A percentile compares a stretch with the other conserved stretches of the same genome.
Evolutionary conservation across 495 filamentous ascomycete species (phyloP).

Genomic region (Viridothelium virens): DNA sequence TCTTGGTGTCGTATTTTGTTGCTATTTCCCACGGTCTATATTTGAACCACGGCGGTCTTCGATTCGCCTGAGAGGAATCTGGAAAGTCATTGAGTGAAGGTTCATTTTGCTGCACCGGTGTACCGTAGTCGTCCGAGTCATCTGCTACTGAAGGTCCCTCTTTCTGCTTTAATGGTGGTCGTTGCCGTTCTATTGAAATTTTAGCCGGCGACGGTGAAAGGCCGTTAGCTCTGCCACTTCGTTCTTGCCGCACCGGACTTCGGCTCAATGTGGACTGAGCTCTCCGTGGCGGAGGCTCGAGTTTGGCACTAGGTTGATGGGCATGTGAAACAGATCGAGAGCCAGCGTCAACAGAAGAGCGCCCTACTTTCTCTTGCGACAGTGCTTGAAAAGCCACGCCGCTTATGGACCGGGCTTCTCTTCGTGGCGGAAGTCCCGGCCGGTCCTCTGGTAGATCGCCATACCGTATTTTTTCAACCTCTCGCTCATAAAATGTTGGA

Average conservation of each 20-base stretch:
- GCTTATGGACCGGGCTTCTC: background rate
- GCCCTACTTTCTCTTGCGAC: conserved; percentile 2
- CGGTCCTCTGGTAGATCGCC: conserved; percentile 22
- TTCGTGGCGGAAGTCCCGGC: conserved; percentile 21
- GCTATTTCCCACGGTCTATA: conserved; percentile 63
- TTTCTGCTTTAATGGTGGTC: background rate
- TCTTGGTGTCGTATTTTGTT: conserved; percentile 74
- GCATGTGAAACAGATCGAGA: conserved; percentile 7
- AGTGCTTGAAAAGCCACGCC: background rate
- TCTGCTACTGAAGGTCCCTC: conserved; percentile 11
- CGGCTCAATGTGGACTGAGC: conserved; percentile 7
- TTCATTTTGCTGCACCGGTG: conserved; percentile 19
- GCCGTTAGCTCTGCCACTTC: conserved; percentile 12
- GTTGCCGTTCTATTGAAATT: conserved; percentile 1
- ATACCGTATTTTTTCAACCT: conserved; percentile 10
- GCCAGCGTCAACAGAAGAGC: conserved; percentile 5
- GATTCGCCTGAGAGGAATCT: conserved; percentile 75
- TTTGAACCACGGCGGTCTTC: conserved; percentile 68
- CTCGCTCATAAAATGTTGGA: conserved; percentile 4
- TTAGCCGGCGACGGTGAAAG: conserved; percentile 3
- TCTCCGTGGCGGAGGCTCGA: conserved; percentile 2
- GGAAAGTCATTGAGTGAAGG: conserved; percentile 55
- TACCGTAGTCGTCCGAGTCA: conserved; percentile 28
- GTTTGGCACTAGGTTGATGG: background rate
- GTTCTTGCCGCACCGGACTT: conserved; percentile 5